Evolutionary conservation across 352 stramenopile species (phyloP).

Genomic region (Albugo laibachii): DNA sequence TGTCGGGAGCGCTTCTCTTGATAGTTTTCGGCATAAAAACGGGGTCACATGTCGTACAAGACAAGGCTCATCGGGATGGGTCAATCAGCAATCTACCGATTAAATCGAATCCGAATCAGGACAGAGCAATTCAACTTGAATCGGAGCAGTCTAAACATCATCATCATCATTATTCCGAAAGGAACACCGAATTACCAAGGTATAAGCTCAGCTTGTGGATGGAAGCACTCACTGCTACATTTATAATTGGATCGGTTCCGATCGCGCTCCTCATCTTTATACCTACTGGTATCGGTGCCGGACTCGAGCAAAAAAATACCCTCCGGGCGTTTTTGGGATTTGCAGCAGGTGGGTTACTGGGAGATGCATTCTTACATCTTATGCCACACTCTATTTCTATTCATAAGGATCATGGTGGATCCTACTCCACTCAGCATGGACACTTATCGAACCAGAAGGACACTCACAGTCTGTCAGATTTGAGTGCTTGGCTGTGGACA

Average conservation of each 20-base stretch:
- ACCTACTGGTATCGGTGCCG: conserved; percentile 25
- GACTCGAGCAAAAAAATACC: conserved; percentile 38
- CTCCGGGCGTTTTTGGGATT: conserved; percentile 79
- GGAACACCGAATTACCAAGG: conserved; percentile 1
- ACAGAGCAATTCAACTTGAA: no score
- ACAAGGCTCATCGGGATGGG: no score
- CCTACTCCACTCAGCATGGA: conserved; percentile 10
- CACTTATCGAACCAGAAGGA: conserved; percentile 23
- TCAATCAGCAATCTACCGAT: no score
- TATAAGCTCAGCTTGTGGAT: conserved; percentile 33
- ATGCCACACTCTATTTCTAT: conserved; percentile 70
- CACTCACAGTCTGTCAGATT: conserved; percentile 33
- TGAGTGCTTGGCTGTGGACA: conserved; percentile 56
- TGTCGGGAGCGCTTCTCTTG: background rate
- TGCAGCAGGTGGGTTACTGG: conserved; percentile 67
- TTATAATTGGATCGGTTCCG: conserved; percentile 42
- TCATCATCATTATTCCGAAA: no score
- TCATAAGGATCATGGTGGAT: conserved; percentile 8
- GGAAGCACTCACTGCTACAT: conserved; percentile 46
- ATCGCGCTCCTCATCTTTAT: conserved; percentile 52
- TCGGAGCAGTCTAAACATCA: no score
- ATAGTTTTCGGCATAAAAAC: no score
- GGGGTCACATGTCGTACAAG: no score
- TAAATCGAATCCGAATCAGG: no score
- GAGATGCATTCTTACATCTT: conserved; percentile 80